Evolutionary conservation across 768 basidiomycete genomes (phyloP).

Genomic region (Sporobolomyces roseus): DNA sequence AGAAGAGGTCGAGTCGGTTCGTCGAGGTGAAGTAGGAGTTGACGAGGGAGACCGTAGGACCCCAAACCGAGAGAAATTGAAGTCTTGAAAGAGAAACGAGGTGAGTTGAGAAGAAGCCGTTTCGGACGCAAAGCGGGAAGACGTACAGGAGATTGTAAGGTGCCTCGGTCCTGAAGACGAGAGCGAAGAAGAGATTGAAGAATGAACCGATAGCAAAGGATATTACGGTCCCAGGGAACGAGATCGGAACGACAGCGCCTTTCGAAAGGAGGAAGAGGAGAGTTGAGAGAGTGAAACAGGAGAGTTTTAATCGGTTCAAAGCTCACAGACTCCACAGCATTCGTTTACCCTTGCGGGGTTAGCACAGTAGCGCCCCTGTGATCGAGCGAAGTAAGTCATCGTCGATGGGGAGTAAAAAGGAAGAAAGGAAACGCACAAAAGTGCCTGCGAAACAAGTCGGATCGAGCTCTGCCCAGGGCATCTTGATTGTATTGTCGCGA

Average conservation of each 20-base stretch:
- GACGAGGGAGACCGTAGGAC: not conserved
- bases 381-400: no score
- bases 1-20: slow-evolving; percentile 17
- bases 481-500: not conserved
- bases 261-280: no score
- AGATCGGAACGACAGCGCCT: slow-evolving; percentile 16
- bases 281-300: no score
- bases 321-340: no score
- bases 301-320: no score
- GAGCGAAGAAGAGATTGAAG: slow-evolving; percentile 6
- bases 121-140: not conserved
- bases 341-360: not conserved
- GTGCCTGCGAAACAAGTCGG: not conserved
- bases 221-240: slow-evolving; percentile 15
- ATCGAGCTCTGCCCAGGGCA: not conserved
- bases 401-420: not conserved
- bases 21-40: not conserved
- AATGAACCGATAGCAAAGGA: slow-evolving; percentile 1
- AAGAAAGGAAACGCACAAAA: not conserved
- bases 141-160: slow-evolving; percentile 21
- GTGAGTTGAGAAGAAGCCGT: not conserved
- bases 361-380: no score
- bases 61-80: slow-evolving; percentile 9
- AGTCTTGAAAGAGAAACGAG: not conserved
- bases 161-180: slow-evolving; percentile 9